Conservation (phyloP, 495 filamentous ascomycete species). For the Podospora comata region DNA sequence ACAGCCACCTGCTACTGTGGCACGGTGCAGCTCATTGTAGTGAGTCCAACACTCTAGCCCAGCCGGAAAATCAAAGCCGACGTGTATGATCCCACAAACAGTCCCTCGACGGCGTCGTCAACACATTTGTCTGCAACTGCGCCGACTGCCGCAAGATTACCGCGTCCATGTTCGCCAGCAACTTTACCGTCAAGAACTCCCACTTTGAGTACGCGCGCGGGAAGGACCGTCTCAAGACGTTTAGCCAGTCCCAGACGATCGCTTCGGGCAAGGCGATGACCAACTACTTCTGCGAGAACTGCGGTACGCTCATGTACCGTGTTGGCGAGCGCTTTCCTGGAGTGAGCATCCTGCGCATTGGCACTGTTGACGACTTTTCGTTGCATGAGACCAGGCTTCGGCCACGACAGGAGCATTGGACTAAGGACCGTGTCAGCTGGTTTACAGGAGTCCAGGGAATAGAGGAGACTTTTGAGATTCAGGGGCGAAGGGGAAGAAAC, state of each 20-base stretch:
- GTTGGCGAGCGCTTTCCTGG: slow-evolving; percentile 36
- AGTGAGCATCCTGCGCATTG: slow-evolving; percentile 47
- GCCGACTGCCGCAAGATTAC: slow-evolving; percentile 57
- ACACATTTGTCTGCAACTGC: slow-evolving; percentile 57
- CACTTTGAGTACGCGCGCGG: slow-evolving; percentile 48
- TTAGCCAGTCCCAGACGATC: slow-evolving; percentile 39
- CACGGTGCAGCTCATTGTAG: slow-evolving; percentile 51
- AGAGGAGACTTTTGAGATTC: slow-evolving; percentile 20
- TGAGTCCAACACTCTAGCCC: slow-evolving; percentile 26
- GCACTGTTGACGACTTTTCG: slow-evolving; percentile 54
- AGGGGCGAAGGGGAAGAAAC: not conserved
- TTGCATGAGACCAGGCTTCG: slow-evolving; percentile 51
- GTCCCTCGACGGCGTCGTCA: slow-evolving; percentile 40
- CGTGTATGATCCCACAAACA: not conserved
- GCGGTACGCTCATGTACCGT: slow-evolving; percentile 55
- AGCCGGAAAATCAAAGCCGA: slow-evolving; percentile 4
- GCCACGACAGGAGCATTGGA: slow-evolving; percentile 45
- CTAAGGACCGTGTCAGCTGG: slow-evolving; percentile 46
- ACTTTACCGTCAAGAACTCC: slow-evolving; percentile 47
- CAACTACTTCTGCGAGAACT: slow-evolving; percentile 53
- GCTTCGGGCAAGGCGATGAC: slow-evolving; percentile 47
- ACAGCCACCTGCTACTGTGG: slow-evolving; percentile 57
- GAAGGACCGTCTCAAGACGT: slow-evolving; percentile 42
- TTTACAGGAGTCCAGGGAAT: slow-evolving; percentile 36
- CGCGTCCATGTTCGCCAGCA: slow-evolving; percentile 57